Evolutionary conservation across 2,329 filamentous ascomycete species (phyloP), one percentile per base, ranked within the genome.

Genomic region (Trichoderma semiorbis): DNA sequence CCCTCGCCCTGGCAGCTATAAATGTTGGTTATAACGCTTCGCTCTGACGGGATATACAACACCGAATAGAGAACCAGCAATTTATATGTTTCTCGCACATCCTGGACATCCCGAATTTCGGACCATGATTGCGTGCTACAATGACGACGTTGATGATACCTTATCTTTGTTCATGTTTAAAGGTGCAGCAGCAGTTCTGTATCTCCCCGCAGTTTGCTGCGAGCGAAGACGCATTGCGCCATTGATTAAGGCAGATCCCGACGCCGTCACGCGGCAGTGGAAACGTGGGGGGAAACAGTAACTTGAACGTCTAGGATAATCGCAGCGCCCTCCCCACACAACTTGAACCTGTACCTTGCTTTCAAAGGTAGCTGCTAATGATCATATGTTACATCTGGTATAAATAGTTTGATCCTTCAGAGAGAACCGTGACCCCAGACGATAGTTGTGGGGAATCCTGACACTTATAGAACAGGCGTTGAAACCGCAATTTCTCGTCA

Each of bases 81-180:
- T 39, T 60, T 60, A 43, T 69, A 69, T 47, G 28, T 60, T 14
- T 7, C 5, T 11, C 5, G 30, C 10, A 26, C 36, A 60, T 50
- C n/a, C 50, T 69, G 26, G 53, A 36, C 39, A 60, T 69, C 65
- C 36, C 36, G 26, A 47, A 69, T 69, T 34, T 7, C 11, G n/a
- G 36, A 16, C 65, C 14, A 69, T 69, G 53, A 69, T 69, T 69
- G 65, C 65, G 65, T 69, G 65, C 53, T 69, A 58, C 24, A 24
- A 14, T 58, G 36, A 61, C 55, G 16, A 26, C 34, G 36, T 39
- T 4, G 11, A 69, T 61, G 55, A 43, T 30, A 60, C 32, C n/a
- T 47, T 69, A 18, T 47, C 26, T 58, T 12, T 43, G 18, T 55
- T 21, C 21, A 58, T 55, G 39, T 24, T 10, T 32, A 47, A 47